Percentiles rank a stretch among this genome's conserved stretches.
These are phyloP conservation scores for Ascomycota sp. DNA, from an alignment of 2,329 filamentous ascomycete genomes.

Conservation along the genomic window DNA sequence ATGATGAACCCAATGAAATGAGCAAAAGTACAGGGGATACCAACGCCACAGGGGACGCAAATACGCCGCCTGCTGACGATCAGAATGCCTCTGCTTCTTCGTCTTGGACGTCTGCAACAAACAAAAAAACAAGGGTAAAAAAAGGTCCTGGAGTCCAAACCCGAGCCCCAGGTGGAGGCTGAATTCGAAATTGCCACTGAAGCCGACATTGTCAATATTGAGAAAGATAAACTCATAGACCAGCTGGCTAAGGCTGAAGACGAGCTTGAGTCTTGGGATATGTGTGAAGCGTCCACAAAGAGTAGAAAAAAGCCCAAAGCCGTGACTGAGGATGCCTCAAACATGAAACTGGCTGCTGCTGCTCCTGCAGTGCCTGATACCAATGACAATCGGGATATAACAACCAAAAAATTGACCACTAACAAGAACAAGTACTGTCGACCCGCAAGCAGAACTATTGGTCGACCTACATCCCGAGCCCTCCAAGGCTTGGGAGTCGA, in stretches of 20 bases:
- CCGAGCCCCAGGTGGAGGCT: constrained; percentile 2
- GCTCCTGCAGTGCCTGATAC: neutral
- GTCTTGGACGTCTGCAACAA: too few species aligned
- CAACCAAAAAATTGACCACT: constrained; percentile 10
- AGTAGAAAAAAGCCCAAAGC: constrained; percentile 14
- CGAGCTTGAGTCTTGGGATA: constrained; percentile 14
- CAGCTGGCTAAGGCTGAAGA: constrained; percentile 9
- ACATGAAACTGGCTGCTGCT: constrained; percentile 1
- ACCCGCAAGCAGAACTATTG: constrained; percentile 1
- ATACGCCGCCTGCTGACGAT: too few species aligned
- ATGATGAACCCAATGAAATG: constrained; percentile 5
- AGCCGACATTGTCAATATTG: constrained; percentile 13
- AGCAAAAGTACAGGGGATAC: too few species aligned
- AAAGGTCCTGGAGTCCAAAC: too few species aligned
- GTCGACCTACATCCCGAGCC: constrained; percentile 5
- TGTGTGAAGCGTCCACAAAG: constrained; percentile 9
- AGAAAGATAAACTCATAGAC: constrained; percentile 15
- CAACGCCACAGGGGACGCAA: too few species aligned
- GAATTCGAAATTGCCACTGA: constrained; percentile 14
- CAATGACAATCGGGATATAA: constrained; percentile 1
- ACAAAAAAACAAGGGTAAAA: too few species aligned
- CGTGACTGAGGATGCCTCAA: constrained; percentile 1
- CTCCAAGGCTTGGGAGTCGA: constrained; percentile 1
- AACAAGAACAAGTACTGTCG: constrained; percentile 15
- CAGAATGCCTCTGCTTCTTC: too few species aligned